Evolutionary conservation across 2,329 filamentous ascomycete species (phyloP).

Genomic region (Pseudogymnoascus sp.): DNA sequence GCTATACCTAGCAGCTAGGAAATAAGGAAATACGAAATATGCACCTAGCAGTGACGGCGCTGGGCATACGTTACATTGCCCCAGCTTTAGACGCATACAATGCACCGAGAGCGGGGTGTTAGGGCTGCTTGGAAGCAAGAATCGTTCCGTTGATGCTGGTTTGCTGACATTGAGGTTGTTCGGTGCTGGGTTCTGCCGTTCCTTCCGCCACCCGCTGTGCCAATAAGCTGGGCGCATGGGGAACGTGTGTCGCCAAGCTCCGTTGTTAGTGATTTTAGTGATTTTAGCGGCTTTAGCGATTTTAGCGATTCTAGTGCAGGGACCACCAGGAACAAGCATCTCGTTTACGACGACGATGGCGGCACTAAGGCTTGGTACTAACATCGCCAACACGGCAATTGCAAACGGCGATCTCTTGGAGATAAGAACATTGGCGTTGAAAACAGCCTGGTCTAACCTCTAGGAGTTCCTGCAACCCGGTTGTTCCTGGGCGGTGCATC

Average conservation of each 20-base stretch:
- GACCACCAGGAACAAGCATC: conserved; percentile 5
- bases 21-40: conserved; percentile 1
- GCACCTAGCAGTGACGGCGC: background rate
- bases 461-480: background rate
- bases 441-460: background rate
- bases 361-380: background rate
- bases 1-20: background rate
- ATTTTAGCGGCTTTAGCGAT: background rate
- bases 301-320: background rate
- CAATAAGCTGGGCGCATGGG: conserved; percentile 1
- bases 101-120: background rate
- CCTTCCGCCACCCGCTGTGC: conserved; percentile 1
- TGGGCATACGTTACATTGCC: background rate
- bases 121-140: background rate
- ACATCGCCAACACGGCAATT: background rate
- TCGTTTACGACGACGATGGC: background rate
- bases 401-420: background rate
- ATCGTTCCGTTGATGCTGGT: background rate
- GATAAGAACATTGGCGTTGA: background rate
- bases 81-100: background rate
- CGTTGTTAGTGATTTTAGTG: background rate
- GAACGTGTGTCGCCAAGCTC: background rate
- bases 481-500: background rate
- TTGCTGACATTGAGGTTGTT: background rate
- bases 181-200: background rate